Evolutionary conservation across 2,329 filamentous ascomycete species (phyloP).

Genomic region (Lecanosticta acicola): DNA sequence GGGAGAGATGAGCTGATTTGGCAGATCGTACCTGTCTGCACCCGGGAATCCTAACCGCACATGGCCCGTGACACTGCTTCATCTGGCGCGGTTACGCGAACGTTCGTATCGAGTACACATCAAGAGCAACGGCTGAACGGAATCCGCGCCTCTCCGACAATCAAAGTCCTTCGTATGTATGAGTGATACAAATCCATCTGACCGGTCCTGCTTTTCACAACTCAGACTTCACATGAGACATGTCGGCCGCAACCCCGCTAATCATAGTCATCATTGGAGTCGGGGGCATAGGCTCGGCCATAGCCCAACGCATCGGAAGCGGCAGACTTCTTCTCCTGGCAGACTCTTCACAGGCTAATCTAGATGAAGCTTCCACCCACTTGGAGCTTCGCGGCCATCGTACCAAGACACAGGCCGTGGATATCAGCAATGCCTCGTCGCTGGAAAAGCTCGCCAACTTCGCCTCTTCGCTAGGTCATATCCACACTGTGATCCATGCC

Average conservation of each 20-base stretch:
- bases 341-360: not conserved
- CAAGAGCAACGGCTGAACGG: not conserved
- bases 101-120: no score
- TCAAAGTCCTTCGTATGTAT: no score
- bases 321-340: not conserved
- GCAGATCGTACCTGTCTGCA: not conserved
- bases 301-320: not conserved
- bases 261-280: not conserved
- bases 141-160: not conserved
- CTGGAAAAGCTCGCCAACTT: not conserved
- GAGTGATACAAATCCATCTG: not conserved
- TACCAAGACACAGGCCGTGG: not conserved
- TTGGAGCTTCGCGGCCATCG: not conserved
- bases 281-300: not conserved
- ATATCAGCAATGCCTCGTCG: not conserved
- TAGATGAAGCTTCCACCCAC: not conserved
- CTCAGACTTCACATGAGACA: no score
- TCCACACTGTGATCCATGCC: conserved; percentile 7
- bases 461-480: not conserved
- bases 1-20: not conserved
- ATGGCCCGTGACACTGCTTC: no score
- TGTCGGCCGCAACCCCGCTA: not conserved
- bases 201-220: no score
- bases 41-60: not conserved
- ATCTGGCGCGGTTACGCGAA: no score